Base-by-base conservation (phyloP, 2,329 filamentous ascomycete species). In the Penicillium sp. region DNA sequence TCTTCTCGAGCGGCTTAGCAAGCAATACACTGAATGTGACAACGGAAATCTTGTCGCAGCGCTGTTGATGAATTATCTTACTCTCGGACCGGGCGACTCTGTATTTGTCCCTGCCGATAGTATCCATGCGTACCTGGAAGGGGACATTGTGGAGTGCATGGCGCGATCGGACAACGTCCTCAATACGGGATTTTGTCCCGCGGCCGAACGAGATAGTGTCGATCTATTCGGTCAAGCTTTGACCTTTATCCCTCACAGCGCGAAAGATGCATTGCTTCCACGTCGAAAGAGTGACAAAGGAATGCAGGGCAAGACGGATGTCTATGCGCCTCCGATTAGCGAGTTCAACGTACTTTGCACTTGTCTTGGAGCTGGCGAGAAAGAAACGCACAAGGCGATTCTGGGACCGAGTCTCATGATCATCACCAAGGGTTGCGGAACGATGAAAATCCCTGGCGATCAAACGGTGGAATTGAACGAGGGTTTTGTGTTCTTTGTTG, bases 61-160 rank as follows among this genome's bases (percentile, higher is more conserved):
- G 4, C 63, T 85, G 23, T 78, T 78, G 30, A 87, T 86, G 82
- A 89, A 89, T 62, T 88, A 76, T 54, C 56, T 88, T 35, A 68
- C 74, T 1, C 72, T 88, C 6, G 64, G 76, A 13, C 71, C 80
- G 0, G 82, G 83, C 11, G 76, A 85, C 35, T 74, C 77, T 6
- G 72, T 87, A 35, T 85, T 76, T 56, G 81, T 87, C 11, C 82
- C 82, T 0, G 80, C 81, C 0, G 82, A 86, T 47, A 82, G 80
- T 3, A 83, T 85, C 37, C 82, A 87, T 54, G 82, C 82, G 0
- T 87, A 85, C 54, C 67, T 87, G 0, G 73, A 74, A 3, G 84
- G 84, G 2, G 78, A 86, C 55, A 85, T 87, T 35, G 77, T 87
- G 50, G 83, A 87, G 60, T 86, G 82, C 62, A 87, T 87, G 83